Percentiles rank a stretch among this genome's conserved stretches.
phyloP scores from a whole-genome alignment of 1,284 basidiomycete species.

The Sparassis latifolia region DNA sequence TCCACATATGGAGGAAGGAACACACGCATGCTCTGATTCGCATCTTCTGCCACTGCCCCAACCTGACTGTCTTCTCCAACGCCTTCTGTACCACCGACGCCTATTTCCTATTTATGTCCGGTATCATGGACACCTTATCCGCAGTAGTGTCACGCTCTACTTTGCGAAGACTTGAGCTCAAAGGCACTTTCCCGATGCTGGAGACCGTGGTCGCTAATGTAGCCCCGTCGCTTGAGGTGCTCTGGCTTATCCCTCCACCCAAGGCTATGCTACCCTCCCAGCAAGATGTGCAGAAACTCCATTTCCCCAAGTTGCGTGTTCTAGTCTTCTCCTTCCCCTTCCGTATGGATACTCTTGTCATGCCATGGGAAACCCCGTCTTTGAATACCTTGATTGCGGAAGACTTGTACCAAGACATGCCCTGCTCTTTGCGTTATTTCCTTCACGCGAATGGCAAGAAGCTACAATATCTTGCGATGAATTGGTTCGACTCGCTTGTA shows the following conservation, averaged over 20 bases:
- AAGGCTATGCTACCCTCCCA: background rate
- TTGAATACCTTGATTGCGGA: background rate
- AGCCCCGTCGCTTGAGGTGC: slow-evolving; percentile 6
- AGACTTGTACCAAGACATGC: background rate
- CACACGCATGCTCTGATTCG: slow-evolving; percentile 20
- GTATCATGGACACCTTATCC: slow-evolving; percentile 3
- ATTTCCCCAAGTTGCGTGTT: slow-evolving; percentile 7
- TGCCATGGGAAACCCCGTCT: background rate
- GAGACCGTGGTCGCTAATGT: slow-evolving; percentile 3
- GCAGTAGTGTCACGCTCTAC: background rate
- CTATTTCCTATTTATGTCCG: slow-evolving; percentile 8
- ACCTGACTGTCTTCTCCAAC: slow-evolving; percentile 27
- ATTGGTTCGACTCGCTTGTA: background rate
- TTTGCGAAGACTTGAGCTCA: slow-evolving; percentile 13
- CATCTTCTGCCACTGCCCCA: slow-evolving; percentile 23
- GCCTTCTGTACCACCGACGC: slow-evolving; percentile 19
- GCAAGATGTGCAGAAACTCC: background rate
- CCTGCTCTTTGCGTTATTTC: background rate
- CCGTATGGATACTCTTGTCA: slow-evolving; percentile 2
- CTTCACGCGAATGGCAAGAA: background rate
- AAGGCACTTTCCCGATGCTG: slow-evolving; percentile 3
- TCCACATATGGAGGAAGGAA: slow-evolving; percentile 21
- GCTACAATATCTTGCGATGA: background rate
- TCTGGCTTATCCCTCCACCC: slow-evolving; percentile 9
- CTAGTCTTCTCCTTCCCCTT: slow-evolving; percentile 6